These are phyloP conservation scores for Populus pruinosa DNA, from an alignment of 345 rosid species.

Conservation along the genomic window DNA sequence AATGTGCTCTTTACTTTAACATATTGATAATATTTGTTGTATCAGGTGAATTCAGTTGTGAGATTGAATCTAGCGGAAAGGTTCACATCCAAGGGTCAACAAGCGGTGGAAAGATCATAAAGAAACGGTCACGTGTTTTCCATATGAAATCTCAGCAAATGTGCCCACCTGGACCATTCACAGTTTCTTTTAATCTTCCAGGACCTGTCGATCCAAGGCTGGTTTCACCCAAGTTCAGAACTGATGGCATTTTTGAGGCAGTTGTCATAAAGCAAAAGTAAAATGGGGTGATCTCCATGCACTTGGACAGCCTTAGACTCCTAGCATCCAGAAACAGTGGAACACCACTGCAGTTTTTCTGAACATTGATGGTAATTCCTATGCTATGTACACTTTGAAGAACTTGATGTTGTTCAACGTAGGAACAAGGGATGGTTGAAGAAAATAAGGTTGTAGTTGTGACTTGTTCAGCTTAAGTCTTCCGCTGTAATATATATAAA, in stretches of 20 bases:
- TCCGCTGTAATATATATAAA: too few relatives aligned
- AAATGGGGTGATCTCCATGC: background rate
- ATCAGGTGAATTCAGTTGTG: conserved; percentile 24
- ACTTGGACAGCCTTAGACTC: background rate
- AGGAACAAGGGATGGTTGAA: background rate
- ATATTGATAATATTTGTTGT: background rate
- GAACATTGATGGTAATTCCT: background rate
- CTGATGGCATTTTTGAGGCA: conserved; percentile 22
- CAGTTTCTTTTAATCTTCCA: conserved; percentile 19
- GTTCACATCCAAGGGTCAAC: conserved; percentile 14
- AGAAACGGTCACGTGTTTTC: conserved; percentile 16
- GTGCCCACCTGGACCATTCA: conserved; percentile 14
- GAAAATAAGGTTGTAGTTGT: background rate
- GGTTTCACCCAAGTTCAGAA: conserved; percentile 16
- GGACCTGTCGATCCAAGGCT: conserved; percentile 26
- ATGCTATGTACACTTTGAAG: background rate
- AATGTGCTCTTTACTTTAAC: background rate
- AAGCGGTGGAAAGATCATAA: conserved; percentile 9
- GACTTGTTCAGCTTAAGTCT: too few relatives aligned
- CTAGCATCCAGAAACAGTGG: background rate
- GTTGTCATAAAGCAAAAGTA: conserved; percentile 1
- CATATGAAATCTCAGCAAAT: background rate
- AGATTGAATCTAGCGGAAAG: conserved; percentile 13
- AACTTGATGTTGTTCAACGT: background rate
- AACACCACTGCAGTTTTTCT: background rate